A percentile compares a stretch with the other conserved stretches of the same genome.
phyloP scores from a whole-genome alignment of 768 basidiomycete genomes.

The Panus rudis region DNA sequence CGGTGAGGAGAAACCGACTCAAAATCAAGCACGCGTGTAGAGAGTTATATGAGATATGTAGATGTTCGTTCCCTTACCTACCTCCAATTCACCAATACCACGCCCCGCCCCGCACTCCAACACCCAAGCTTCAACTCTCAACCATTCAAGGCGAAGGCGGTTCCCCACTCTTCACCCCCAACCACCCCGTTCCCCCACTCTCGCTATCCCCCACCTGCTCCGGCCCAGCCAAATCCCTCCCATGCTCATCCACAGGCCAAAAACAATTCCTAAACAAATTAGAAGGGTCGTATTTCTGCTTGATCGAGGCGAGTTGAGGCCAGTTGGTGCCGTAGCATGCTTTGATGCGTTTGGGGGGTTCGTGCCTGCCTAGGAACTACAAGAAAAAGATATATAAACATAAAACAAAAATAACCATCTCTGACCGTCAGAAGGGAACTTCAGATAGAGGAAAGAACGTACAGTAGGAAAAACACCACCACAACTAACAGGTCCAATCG shows the following conservation, averaged over 20 bases:
- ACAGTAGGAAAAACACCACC: constrained; percentile 86
- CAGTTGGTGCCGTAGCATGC: constrained; percentile 73
- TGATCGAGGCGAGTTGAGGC: constrained; percentile 61
- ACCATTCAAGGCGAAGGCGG: constrained; percentile 35
- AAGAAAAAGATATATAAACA: not conserved
- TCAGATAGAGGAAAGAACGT: constrained; percentile 26
- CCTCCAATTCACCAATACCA: too few species aligned
- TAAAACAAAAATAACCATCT: not conserved
- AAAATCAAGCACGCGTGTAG: too few species aligned
- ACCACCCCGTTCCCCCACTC: too few species aligned
- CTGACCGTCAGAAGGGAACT: not conserved
- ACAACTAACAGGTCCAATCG: constrained; percentile 60
- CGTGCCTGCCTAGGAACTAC: constrained; percentile 73
- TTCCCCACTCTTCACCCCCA: too few species aligned
- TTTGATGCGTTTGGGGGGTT: constrained; percentile 53
- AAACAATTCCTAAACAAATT: constrained; percentile 72
- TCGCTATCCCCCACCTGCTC: too few species aligned
- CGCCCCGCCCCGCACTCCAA: too few species aligned
- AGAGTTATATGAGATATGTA: too few species aligned
- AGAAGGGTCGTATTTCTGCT: constrained; percentile 68
- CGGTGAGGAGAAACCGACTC: too few species aligned
- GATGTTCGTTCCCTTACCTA: too few species aligned
- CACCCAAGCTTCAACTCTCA: too few species aligned
- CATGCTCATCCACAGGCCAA: constrained; percentile 67
- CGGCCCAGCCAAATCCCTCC: too few species aligned